Percentiles rank a stretch among this genome's conserved stretches.
Conservation (phyloP, 345 rosid genomes). For the Acer campestre region DNA sequence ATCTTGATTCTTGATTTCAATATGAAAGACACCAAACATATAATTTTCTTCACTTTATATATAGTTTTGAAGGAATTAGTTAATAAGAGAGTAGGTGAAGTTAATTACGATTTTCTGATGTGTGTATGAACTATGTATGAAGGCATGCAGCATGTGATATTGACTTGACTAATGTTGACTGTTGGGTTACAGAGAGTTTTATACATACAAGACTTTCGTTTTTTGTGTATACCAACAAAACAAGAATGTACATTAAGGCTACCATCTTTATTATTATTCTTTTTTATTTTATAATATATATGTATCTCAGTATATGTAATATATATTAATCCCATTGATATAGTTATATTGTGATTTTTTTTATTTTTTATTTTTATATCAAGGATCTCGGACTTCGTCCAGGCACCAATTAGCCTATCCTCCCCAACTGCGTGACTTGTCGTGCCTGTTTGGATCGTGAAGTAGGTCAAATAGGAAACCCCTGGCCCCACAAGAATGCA, state of each 20-base stretch:
- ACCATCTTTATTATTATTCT: neutral
- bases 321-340: too few species aligned
- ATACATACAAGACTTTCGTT: neutral
- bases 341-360: too few species aligned
- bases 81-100: neutral
- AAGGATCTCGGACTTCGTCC: too few species aligned
- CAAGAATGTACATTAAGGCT: neutral
- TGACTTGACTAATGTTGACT: neutral
- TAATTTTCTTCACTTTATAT: neutral
- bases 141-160: neutral
- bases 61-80: neutral
- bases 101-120: too few species aligned
- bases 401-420: too few species aligned
- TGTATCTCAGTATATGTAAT: too few species aligned
- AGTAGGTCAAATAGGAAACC: too few species aligned
- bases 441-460: too few species aligned
- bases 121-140: neutral
- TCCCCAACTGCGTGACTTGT: too few species aligned
- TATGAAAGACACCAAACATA: neutral
- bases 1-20: neutral
- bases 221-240: neutral
- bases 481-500: too few species aligned
- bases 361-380: too few species aligned
- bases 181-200: neutral
- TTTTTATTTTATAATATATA: neutral